phyloP scores from a whole-genome alignment of 2,329 filamentous ascomycete species.

The Orbilia blumenaviensis region DNA sequence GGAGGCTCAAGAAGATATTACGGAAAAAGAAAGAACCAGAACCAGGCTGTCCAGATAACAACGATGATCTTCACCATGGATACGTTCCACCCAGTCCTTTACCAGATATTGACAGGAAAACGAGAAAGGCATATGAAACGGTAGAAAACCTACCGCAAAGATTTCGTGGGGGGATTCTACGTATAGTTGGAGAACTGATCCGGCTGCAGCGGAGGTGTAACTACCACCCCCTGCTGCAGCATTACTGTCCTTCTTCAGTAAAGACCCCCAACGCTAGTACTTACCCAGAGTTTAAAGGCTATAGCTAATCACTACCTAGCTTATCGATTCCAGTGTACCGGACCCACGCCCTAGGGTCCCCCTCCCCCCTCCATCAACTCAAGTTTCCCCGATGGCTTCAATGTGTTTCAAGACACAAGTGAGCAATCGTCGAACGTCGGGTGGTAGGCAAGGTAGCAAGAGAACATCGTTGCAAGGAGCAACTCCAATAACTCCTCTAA shows the following conservation, averaged over 20 bases:
- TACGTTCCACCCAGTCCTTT: constrained; percentile 2
- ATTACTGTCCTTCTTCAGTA: constrained; percentile 77
- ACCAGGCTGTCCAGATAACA: constrained; percentile 25
- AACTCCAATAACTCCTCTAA: background rate
- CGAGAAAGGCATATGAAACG: constrained; percentile 29
- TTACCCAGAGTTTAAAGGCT: constrained; percentile 51
- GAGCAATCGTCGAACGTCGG: constrained; percentile 5
- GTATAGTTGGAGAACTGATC: constrained; percentile 74
- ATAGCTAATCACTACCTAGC: constrained; percentile 53
- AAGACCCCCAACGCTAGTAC: too few species aligned
- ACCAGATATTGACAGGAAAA: constrained; percentile 32
- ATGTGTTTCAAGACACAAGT: constrained; percentile 56
- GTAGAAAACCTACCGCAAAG: constrained; percentile 58
- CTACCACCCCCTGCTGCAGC: constrained; percentile 77
- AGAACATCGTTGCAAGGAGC: constrained; percentile 6
- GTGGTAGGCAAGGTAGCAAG: background rate
- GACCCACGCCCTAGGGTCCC: constrained; percentile 55
- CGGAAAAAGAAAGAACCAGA: constrained; percentile 25
- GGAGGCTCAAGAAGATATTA: constrained; percentile 15
- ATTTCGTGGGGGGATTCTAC: constrained; percentile 69
- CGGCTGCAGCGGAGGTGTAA: constrained; percentile 77
- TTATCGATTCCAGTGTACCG: constrained; percentile 49
- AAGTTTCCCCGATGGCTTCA: constrained; percentile 20
- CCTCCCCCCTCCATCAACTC: background rate
- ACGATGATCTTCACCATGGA: constrained; percentile 37